Percentiles rank a stretch among this genome's conserved stretches.
Evolutionary conservation across 371 early-diverging fungal genomes (phyloP).

Genomic region (Mortierella sp.): DNA sequence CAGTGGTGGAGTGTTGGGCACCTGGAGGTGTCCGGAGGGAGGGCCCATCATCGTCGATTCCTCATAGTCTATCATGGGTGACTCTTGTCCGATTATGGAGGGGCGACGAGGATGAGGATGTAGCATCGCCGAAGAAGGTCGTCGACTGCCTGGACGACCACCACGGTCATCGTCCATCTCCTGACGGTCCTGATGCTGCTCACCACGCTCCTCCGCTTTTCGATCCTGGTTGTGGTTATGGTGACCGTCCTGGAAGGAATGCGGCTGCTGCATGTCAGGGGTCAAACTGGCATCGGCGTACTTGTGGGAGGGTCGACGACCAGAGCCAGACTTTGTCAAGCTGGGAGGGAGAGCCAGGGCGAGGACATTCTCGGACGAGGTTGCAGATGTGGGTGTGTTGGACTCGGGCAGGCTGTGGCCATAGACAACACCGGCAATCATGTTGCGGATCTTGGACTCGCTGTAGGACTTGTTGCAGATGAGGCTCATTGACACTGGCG

Average conservation of each 20-base stretch:
- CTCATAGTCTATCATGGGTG: slow-evolving; percentile 46
- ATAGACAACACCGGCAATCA: slow-evolving; percentile 51
- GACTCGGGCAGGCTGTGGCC: slow-evolving; percentile 33
- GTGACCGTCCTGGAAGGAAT: slow-evolving; percentile 10
- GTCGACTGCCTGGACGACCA: slow-evolving; percentile 16
- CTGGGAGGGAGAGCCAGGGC: slow-evolving; percentile 35
- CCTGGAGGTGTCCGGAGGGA: slow-evolving; percentile 22
- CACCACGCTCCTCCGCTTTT: not conserved
- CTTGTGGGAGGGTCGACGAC: slow-evolving; percentile 27
- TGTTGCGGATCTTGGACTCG: slow-evolving; percentile 52
- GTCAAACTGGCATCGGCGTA: not conserved
- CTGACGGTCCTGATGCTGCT: not conserved
- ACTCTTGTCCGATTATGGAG: slow-evolving; percentile 18
- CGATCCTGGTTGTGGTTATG: not conserved
- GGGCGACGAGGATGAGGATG: slow-evolving; percentile 22
- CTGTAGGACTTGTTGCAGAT: slow-evolving; percentile 53
- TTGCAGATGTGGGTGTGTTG: slow-evolving; percentile 8
- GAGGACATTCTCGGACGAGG: slow-evolving; percentile 32
- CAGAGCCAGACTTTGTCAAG: not conserved
- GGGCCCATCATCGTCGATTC: slow-evolving; percentile 21
- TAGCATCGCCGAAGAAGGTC: slow-evolving; percentile 17
- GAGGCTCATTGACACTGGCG: slow-evolving; percentile 50
- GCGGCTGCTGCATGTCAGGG: not conserved
- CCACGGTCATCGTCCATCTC: not conserved
- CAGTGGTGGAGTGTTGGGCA: slow-evolving; percentile 23